Conservation (phyloP, 1,139 yeast genomes). For the Saccharomyces uvarum region DNA sequence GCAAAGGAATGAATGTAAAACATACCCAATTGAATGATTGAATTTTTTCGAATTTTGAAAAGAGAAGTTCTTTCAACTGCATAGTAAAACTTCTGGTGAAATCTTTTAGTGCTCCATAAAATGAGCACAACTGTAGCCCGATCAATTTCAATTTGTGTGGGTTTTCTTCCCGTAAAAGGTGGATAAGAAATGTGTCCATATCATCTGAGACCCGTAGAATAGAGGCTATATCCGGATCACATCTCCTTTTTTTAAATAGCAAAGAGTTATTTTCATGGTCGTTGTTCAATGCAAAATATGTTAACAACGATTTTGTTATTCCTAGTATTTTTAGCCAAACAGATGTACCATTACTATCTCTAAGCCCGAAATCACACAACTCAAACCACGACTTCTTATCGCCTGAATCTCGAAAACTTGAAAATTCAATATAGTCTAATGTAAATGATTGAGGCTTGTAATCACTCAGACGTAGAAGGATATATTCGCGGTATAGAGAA, state of each 20-base stretch:
- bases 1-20: conserved; percentile 32
- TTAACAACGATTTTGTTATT: conserved; percentile 13
- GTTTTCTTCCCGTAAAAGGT: conserved; percentile 11
- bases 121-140: conserved; percentile 20
- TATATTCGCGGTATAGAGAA: conserved; percentile 13
- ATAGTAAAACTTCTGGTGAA: conserved; percentile 3
- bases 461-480: conserved; percentile 10
- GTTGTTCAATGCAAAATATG: conserved; percentile 12
- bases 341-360: conserved; percentile 4
- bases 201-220: conserved; percentile 14
- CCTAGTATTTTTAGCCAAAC: conserved; percentile 20
- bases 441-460: conserved; percentile 14
- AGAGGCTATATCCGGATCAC: conserved; percentile 2
- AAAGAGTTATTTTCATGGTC: conserved; percentile 2
- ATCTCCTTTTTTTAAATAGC: conserved; percentile 17
- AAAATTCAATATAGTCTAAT: conserved; percentile 8
- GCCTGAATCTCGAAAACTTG: background rate
- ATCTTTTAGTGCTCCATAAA: conserved; percentile 10
- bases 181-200: conserved; percentile 15
- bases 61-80: conserved; percentile 10
- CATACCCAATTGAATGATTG: conserved; percentile 37
- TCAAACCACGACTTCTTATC: conserved; percentile 11
- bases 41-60: conserved; percentile 14
- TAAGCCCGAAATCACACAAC: conserved; percentile 16
- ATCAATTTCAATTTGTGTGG: conserved; percentile 7